Evolutionary conservation across 495 filamentous ascomycete species (phyloP).

Genomic region (Aspergillus cavernicola): DNA sequence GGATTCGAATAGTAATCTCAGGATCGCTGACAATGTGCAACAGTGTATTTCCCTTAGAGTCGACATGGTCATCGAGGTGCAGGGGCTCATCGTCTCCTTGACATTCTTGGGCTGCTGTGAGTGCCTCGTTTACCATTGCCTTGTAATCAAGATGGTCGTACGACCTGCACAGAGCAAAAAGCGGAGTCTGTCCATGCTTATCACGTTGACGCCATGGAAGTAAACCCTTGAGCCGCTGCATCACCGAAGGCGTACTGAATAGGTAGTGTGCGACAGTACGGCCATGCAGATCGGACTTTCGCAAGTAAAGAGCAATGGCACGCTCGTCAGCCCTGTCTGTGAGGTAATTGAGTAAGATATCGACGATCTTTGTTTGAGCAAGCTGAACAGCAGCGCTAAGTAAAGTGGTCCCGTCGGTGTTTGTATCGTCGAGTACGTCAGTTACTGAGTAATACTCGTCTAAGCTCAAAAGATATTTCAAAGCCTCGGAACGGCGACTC

Average conservation of each 20-base stretch:
- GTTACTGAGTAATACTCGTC: conserved; percentile 66
- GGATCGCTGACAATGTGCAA: conserved; percentile 90
- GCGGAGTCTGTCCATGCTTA: conserved; percentile 92
- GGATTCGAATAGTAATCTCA: conserved; percentile 66
- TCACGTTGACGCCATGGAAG: conserved; percentile 89
- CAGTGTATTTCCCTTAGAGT: conserved; percentile 88
- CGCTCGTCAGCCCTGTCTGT: conserved; percentile 49
- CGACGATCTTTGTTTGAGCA: conserved; percentile 68
- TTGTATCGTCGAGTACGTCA: conserved; percentile 73
- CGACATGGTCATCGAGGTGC: conserved; percentile 90
- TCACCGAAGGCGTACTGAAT: conserved; percentile 84
- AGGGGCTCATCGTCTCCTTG: conserved; percentile 77
- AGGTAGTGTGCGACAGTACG: conserved; percentile 91
- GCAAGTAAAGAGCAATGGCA: conserved; percentile 61
- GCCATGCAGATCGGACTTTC: conserved; percentile 74
- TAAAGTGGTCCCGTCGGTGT: conserved; percentile 84
- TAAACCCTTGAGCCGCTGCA: conserved; percentile 66
- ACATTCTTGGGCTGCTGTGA: conserved; percentile 66
- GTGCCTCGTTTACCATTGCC: conserved; percentile 75
- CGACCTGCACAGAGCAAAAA: conserved; percentile 90
- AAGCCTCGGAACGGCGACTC: conserved; percentile 59
- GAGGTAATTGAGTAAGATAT: conserved; percentile 68
- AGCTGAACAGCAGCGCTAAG: conserved; percentile 93
- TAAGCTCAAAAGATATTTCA: conserved; percentile 76
- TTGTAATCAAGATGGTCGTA: conserved; percentile 91